Evolutionary conservation across 148 eudicot genomes (phyloP).

Genomic region (Euryodendron excelsum): DNA sequence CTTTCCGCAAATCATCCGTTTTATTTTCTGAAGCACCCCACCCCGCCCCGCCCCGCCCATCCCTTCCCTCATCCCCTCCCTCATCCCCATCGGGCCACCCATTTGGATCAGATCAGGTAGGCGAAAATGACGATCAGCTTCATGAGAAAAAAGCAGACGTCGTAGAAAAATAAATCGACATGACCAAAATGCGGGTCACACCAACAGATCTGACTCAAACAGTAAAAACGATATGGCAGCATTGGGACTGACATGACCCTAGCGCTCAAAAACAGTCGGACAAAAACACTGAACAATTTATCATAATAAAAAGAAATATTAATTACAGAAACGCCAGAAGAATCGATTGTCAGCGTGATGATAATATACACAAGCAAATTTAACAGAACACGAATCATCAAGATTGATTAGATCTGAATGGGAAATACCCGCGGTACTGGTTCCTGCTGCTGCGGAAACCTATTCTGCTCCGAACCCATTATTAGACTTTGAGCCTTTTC

Average conservation of each 20-base stretch:
- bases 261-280: not conserved
- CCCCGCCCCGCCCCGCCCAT: not conserved
- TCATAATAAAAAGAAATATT: not conserved
- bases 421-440: constrained; percentile 42
- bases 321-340: not conserved
- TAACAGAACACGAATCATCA: too few relatives aligned
- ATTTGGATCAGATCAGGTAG: not conserved
- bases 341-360: not conserved
- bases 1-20: too few relatives aligned
- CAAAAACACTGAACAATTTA: too few relatives aligned
- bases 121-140: too few relatives aligned
- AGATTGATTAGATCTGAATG: not conserved
- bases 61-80: too few relatives aligned
- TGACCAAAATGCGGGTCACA: too few relatives aligned
- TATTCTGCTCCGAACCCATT: constrained; percentile 67
- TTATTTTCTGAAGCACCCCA: too few relatives aligned
- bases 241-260: not conserved
- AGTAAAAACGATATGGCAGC: not conserved
- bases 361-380: not conserved
- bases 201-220: not conserved
- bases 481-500: not conserved
- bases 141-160: too few relatives aligned
- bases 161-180: too few relatives aligned
- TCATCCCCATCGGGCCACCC: not conserved
- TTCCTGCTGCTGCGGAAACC: constrained; percentile 53